Base-by-base conservation (phyloP, 306 rosid genomes). In the Vicia faba region DNA sequence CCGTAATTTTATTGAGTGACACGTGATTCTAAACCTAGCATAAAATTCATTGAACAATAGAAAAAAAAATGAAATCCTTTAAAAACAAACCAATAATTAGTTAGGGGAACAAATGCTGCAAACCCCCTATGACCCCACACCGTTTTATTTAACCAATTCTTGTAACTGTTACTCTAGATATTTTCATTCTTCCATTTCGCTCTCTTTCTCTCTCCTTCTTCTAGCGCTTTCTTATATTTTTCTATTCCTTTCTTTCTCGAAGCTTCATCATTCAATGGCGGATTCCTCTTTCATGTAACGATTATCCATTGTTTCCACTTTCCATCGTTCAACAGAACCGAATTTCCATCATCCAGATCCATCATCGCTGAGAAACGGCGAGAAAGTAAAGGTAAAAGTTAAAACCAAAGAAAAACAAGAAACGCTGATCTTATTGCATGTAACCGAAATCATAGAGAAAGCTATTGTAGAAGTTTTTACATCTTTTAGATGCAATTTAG, bases 331-430 rank as follows among this genome's bases (percentile, higher is more conserved):
- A 48, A 16, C 55, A 8, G 12, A 8, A 16, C 55, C 13, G 26
- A 48, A 5, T 48, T 50, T 51, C n/a, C 60, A 11, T 43, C 43
- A 26, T 12, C 14, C n/a, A 8, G 25, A 45, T 64, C 62, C 73
- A 85, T 79, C 75, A 18, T 73, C 45, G 64, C 73, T 6, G 69
- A 68, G 72, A 73, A 78, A 48, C 75, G 11, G 65, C 54, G 13
- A 57, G 29, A 60, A 68, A 68, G 23, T 7, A 75, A 12, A 18
- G 64, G 74, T 73, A 43, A 53, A 12, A 18, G 64, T 69, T 64
- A 43, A 53, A 53, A 28, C 64, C 11, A 18, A 45, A n/a, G 20
- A 40, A 57, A 35, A 31, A 0, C 45, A n/a, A 31, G 7, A 13
- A 78, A 49, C 16, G n/a, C 48, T 71, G 57, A 76, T 64, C 61